These are phyloP conservation scores for Epichloe hybrida DNA, from an alignment of 2,329 filamentous ascomycete genomes.

Conservation along the genomic window DNA sequence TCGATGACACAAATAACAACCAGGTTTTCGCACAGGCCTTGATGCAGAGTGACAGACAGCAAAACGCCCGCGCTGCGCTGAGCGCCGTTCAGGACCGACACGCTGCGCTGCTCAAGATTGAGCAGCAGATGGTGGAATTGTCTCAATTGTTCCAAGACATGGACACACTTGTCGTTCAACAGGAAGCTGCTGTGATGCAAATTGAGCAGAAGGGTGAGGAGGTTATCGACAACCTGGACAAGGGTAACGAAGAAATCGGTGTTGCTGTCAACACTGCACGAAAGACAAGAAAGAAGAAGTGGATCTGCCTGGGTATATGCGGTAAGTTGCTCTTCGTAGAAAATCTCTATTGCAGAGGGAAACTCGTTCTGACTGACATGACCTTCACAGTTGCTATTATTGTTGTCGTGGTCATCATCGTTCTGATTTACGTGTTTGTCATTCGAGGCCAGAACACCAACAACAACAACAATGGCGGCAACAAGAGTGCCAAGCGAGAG, in stretches of 20 bases:
- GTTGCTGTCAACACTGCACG: constrained; percentile 72
- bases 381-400: constrained; percentile 33
- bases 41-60: constrained; percentile 65
- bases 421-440: constrained; percentile 35
- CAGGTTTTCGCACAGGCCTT: constrained; percentile 85
- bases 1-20: constrained; percentile 62
- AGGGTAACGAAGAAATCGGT: constrained; percentile 72
- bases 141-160: constrained; percentile 82
- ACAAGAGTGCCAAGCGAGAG: constrained; percentile 16
- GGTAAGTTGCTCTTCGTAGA: constrained; percentile 27
- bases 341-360: background rate
- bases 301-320: constrained; percentile 75
- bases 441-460: constrained; percentile 17
- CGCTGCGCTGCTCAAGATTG: constrained; percentile 80
- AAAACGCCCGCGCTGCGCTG: constrained; percentile 67
- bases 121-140: constrained; percentile 77
- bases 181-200: constrained; percentile 64
- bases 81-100: constrained; percentile 73
- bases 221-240: constrained; percentile 68
- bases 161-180: constrained; percentile 72
- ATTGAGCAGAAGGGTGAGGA: constrained; percentile 84
- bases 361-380: background rate
- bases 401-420: constrained; percentile 35
- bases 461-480: constrained; percentile 14
- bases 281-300: constrained; percentile 83